Base-by-base conservation (phyloP, 2,329 filamentous ascomycete genomes). In the Phoma sp. region DNA sequence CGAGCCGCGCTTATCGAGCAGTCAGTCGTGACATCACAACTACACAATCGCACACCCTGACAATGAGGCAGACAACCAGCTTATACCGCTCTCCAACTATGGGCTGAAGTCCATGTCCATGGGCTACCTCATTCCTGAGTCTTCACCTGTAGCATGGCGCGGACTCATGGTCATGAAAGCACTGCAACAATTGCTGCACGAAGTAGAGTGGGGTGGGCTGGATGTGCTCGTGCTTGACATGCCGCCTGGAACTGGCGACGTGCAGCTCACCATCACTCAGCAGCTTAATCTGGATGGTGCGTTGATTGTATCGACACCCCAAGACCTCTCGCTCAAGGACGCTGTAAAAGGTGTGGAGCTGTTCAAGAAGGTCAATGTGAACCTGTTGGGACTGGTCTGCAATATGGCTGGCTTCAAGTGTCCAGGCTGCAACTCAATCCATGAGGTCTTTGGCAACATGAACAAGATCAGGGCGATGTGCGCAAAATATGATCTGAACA, bases 41-140 rank as follows among this genome's bases (percentile, higher is more conserved):
- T 9, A 23, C 10, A 4, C 33, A 4, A 4, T 6, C 22, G 8
- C 40, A 7, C 5, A 7, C 24, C 30, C 53, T 67, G 48, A 56
- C 50, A 24, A 25, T 9, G 9, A 9, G 14, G 24, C 58, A 90
- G 86, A 89, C 64, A 92, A 93, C 67, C 88, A 92, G 66, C 83
- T 99, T 3, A 69, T 98, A 1, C 95, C 95, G 0, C 78, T 99
- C 23, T 92, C 90, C 22, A 96, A 96, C 71, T 98, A 98, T 78
- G 95, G 95, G 36, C 84, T 99, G 52, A 96, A 96, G 76, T 96
- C 92, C 49, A 99, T 99, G 95, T 97, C 93, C 0, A 98, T 99
- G 90, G 95, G 95, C 44, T 98, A 96, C 62, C 83, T 99, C 0
- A 86, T 96, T 1, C 85, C 85, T 18, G 88, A 91, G 61, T 83